Percentiles rank a stretch among this genome's conserved stretches.
Evolutionary conservation across 1,284 basidiomycete species (phyloP).

Genomic region (Marasmius sp.): DNA sequence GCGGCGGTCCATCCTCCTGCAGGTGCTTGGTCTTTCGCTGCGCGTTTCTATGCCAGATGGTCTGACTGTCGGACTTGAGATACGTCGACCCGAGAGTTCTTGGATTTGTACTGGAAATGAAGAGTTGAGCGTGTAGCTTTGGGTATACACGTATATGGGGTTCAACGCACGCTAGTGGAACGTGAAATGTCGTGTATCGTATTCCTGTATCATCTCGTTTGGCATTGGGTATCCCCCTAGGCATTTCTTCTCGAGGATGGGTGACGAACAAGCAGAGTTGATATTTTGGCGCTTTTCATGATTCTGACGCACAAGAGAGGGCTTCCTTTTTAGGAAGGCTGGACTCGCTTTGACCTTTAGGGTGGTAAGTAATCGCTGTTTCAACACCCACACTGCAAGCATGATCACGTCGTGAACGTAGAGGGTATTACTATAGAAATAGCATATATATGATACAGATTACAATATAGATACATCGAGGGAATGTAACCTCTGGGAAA

Average conservation of each 20-base stretch:
- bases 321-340: neutral
- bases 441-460: neutral
- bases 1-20: constrained; percentile 38
- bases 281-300: neutral
- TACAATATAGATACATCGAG: neutral
- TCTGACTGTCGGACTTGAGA: constrained; percentile 68
- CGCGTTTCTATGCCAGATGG: constrained; percentile 70
- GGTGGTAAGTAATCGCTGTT: no score
- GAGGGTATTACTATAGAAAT: neutral
- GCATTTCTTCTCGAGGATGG: constrained; percentile 44
- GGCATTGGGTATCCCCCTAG: constrained; percentile 75
- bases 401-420: neutral
- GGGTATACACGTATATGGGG: constrained; percentile 3
- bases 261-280: neutral
- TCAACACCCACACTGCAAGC: no score
- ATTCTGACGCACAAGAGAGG: neutral
- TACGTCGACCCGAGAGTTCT: constrained; percentile 76
- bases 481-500: neutral
- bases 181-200: constrained; percentile 77
- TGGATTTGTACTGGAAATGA: constrained; percentile 57
- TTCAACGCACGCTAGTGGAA: constrained; percentile 65
- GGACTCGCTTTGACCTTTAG: no score
- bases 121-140: constrained; percentile 15
- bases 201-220: constrained; percentile 78
- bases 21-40: constrained; percentile 44